Base-by-base conservation (phyloP, 306 rosid species). In the Cicer pinnatifidum region DNA sequence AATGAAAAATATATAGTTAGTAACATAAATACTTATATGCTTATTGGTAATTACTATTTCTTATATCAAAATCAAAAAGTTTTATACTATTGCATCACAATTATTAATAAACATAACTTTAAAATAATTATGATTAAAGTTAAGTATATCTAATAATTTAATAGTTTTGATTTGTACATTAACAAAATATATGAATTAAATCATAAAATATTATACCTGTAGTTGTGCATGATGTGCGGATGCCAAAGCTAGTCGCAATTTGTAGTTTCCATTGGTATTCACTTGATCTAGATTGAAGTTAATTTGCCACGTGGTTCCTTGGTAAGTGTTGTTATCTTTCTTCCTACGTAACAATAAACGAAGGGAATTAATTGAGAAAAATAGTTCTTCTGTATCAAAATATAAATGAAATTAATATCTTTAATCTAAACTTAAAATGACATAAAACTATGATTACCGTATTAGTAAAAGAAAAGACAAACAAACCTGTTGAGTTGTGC, bases 401-500 rank as follows among this genome's bases (percentile, higher is more conserved):
- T 23, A 2, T 23, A 23, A 23, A 23, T 23, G 2, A 23, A 23
- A 23, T 23, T 23, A 3, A 23, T 23, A 23, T 23, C 2, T 23
- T 2, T 23, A 23, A 23, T 23, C 3, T 2, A 23, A 23, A 28
- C 3, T 28, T 28, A 28, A 28, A 28, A 28, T 28, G 4, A 28
- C 33, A 28, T 0, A 28, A 28, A 3, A 28, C 4, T 3, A 28
- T 28, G 33, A 28, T 3, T 28, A 28, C 0, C 33, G 3, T 28
- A 28, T 28, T 23, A 28, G 4, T 28, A 28, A 28, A 47, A 40
- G 39, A 51, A 46, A 67, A 56, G 62, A 28, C 8, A 15, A 9
- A 15, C 66, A 43, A 44, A 91, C 98, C 98, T 89, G 74, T 85
- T 88, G 72, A 85, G 90, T 12, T 93, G 98, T 69, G 96, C 97